A percentile compares a stretch with the other conserved stretches of the same genome.
Evolutionary conservation across 2,329 filamentous ascomycete species (phyloP).

Genomic region (Fusarium pseudograminearum): DNA sequence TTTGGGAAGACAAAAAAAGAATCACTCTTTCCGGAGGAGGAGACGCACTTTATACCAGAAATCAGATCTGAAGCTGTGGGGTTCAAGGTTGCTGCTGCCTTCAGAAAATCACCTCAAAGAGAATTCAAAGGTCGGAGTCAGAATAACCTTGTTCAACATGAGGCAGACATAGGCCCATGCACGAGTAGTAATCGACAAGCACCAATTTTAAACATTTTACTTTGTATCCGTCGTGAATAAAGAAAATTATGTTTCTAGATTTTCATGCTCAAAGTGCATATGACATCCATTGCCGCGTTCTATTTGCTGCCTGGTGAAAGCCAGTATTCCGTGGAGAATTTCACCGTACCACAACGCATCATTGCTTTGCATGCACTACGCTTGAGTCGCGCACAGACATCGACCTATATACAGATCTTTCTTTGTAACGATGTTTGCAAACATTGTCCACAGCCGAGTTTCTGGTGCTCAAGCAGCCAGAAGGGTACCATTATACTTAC

Average conservation of each 20-base stretch:
- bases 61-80: constrained; percentile 12
- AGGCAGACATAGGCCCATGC: not conserved
- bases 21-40: not conserved
- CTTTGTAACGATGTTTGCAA: not conserved
- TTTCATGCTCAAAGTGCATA: not conserved
- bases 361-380: not conserved
- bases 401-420: not conserved
- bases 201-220: not conserved
- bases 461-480: not conserved
- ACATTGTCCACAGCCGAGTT: not conserved
- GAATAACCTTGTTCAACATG: not conserved
- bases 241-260: not conserved
- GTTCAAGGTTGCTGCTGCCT: constrained; percentile 38
- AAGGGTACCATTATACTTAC: not conserved
- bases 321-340: not conserved
- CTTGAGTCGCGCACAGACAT: not conserved
- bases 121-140: constrained; percentile 18
- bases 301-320: not conserved
- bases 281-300: not conserved
- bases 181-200: not conserved
- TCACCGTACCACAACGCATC: not conserved
- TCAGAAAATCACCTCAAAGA: constrained; percentile 24
- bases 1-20: not conserved
- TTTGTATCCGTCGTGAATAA: not conserved
- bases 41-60: constrained; percentile 10